Evolutionary conservation across 2,329 filamentous ascomycete species (phyloP), one percentile per base, ranked within the genome.

Genomic region (Ophiostoma himal-ulmi): DNA sequence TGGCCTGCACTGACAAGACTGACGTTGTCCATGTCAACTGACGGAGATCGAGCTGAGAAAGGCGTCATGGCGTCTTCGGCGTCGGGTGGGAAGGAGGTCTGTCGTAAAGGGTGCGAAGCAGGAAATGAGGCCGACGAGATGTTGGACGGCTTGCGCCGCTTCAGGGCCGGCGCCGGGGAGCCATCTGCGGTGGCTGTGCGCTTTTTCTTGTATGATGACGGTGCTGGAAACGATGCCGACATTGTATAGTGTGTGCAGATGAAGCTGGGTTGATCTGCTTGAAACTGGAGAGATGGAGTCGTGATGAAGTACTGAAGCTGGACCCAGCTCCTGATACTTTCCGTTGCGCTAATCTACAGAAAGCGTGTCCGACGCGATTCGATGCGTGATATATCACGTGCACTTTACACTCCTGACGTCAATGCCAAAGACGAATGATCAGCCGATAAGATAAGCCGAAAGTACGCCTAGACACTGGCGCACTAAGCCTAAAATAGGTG

Each of bases 11-110:
- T 88, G 20, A 89, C 84, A 64, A 88, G 81, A 52, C 85, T 88
- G 70, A 82, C 81, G 10, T 80, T 83, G 71, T 91, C 89, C 65
- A 88, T 83, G 71, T 91, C 89, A 68, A 88, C 82, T 1, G 88
- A 91, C 0, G 90, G 90, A 0, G 89, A 91, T 20, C 89, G 86
- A 22, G 83, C 83, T 73, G 80, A 82, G 57, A 84, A 84, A 0
- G 86, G 83, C 2, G 86, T 87, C 30, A 82, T 79, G 44, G 79
- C 79, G 69, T 86, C 82, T 41, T 65, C 62, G 62, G 62, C 62
- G 71, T 88, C 89, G 36, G 91, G 91, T 0, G 91, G 90, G 76
- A 93, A 95, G 0, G 91, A 93, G 5, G 92, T 94, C 76, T 93
- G 91, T 54, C 92, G 90, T 1, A 95, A 86, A 1, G 90, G 90